Evolutionary conservation across 2,329 filamentous ascomycete species (phyloP).

Genomic region (Beauveria sp.): DNA sequence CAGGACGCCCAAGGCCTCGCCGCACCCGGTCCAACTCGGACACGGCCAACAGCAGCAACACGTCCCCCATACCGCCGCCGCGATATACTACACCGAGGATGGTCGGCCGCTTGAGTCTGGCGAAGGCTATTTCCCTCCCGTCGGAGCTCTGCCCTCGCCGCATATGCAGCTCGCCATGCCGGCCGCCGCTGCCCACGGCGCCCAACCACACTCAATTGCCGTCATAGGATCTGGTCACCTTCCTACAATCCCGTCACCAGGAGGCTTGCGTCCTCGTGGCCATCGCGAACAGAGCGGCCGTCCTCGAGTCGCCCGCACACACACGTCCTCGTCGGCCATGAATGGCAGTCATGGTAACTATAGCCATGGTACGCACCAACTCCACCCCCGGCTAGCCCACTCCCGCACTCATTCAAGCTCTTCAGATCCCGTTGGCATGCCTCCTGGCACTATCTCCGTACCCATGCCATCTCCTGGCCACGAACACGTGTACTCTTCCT

Average conservation of each 20-base stretch:
- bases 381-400: slow-evolving; percentile 34
- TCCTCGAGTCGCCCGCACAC: slow-evolving; percentile 58
- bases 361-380: slow-evolving; percentile 27
- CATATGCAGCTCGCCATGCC: slow-evolving; percentile 33
- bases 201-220: slow-evolving; percentile 58
- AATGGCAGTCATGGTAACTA: slow-evolving; percentile 24
- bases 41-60: not conserved
- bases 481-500: slow-evolving; percentile 33
- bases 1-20: slow-evolving; percentile 74
- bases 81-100: slow-evolving; percentile 55
- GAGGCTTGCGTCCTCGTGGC: slow-evolving; percentile 49
- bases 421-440: slow-evolving; percentile 41
- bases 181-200: slow-evolving; percentile 25
- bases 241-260: slow-evolving; percentile 74
- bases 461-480: slow-evolving; percentile 45
- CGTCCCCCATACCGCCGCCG: slow-evolving; percentile 34
- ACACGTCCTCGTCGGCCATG: slow-evolving; percentile 75
- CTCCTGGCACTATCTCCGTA: slow-evolving; percentile 43
- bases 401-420: slow-evolving; percentile 53
- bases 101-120: slow-evolving; percentile 59
- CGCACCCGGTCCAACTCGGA: slow-evolving; percentile 33
- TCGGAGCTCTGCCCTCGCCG: slow-evolving; percentile 37
- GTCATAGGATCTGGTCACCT: slow-evolving; percentile 75
- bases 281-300: slow-evolving; percentile 50
- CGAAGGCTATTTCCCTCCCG: slow-evolving; percentile 75